Evolutionary conservation across 1,139 yeast genomes (phyloP).

Genomic region (Wickerhamomyces sp.): DNA sequence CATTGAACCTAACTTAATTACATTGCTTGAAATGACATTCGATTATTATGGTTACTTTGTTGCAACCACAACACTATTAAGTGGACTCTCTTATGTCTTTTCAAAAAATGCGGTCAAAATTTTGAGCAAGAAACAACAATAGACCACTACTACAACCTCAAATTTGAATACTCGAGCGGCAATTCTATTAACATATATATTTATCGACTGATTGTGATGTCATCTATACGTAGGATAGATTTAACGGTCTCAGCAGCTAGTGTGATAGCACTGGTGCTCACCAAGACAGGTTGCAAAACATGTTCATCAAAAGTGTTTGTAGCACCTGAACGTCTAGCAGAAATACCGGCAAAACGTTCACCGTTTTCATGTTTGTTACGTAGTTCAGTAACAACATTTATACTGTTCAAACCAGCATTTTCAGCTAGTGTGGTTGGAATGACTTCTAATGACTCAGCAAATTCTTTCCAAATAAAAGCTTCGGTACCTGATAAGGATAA

Average conservation of each 20-base stretch:
- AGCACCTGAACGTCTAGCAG: slow-evolving; percentile 91
- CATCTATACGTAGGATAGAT: slow-evolving; percentile 92
- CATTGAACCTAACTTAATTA: slow-evolving; percentile 13
- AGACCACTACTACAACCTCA: no score
- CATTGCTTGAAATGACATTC: slow-evolving; percentile 18
- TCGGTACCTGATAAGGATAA: slow-evolving; percentile 82
- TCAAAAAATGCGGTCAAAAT: slow-evolving; percentile 63
- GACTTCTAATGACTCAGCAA: slow-evolving; percentile 92
- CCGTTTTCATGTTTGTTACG: slow-evolving; percentile 91
- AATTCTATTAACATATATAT: neutral
- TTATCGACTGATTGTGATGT: slow-evolving; percentile 78
- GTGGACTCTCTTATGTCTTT: slow-evolving; percentile 75
- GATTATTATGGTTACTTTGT: slow-evolving; percentile 53
- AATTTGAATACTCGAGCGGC: no score
- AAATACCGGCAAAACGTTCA: slow-evolving; percentile 90
- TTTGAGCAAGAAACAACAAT: slow-evolving; percentile 23
- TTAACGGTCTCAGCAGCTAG: slow-evolving; percentile 96
- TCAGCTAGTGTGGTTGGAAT: slow-evolving; percentile 97
- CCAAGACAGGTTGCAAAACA: slow-evolving; percentile 93
- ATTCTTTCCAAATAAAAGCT: slow-evolving; percentile 92
- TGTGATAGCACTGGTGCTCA: slow-evolving; percentile 88
- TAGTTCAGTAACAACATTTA: slow-evolving; percentile 90
- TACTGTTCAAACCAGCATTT: slow-evolving; percentile 94
- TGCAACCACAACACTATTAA: slow-evolving; percentile 69
- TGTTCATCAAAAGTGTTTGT: slow-evolving; percentile 91